Evolutionary conservation across 2,329 filamentous ascomycete genomes (phyloP).

Genomic region (Diplodia mutila): DNA sequence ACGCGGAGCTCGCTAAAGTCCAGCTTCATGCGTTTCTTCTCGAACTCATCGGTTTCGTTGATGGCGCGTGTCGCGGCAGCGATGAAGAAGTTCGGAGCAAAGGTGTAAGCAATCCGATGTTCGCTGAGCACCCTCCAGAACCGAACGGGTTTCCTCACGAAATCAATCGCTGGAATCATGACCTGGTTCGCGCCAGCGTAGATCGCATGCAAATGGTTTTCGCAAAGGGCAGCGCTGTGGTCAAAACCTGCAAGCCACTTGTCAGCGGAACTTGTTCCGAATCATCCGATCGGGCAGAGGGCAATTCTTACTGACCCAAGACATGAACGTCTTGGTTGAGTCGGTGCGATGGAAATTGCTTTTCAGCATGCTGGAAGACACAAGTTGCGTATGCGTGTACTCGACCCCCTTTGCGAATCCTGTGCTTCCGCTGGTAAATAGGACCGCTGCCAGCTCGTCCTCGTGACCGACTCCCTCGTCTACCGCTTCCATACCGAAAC

Average conservation of each 20-base stretch:
- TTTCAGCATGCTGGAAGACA: slow-evolving; percentile 30
- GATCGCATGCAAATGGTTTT: slow-evolving; percentile 58
- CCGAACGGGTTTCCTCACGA: slow-evolving; percentile 44
- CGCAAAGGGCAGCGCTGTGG: slow-evolving; percentile 57
- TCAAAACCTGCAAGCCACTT: slow-evolving; percentile 38
- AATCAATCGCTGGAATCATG: slow-evolving; percentile 49
- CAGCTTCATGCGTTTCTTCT: neutral
- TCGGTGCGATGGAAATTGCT: neutral
- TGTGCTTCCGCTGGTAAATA: slow-evolving; percentile 47
- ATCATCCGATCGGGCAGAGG: neutral
- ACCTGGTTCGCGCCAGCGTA: slow-evolving; percentile 49
- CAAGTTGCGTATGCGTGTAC: slow-evolving; percentile 50
- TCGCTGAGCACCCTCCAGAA: slow-evolving; percentile 48
- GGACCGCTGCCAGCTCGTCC: slow-evolving; percentile 9
- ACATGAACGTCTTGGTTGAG: slow-evolving; percentile 23
- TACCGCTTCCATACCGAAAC: neutral
- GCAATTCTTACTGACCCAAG: slow-evolving; percentile 25
- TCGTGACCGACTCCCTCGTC: slow-evolving; percentile 7
- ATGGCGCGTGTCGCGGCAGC: slow-evolving; percentile 25
- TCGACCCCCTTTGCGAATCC: slow-evolving; percentile 57
- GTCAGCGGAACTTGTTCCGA: neutral
- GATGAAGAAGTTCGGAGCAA: slow-evolving; percentile 53
- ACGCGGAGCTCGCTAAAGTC: slow-evolving; percentile 32
- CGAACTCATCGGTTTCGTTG: slow-evolving; percentile 5
- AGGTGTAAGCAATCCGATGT: slow-evolving; percentile 50